Evolutionary conservation across 202 grass and related monocot species (phyloP).

Genomic region (Hordeum pubiflorum): DNA sequence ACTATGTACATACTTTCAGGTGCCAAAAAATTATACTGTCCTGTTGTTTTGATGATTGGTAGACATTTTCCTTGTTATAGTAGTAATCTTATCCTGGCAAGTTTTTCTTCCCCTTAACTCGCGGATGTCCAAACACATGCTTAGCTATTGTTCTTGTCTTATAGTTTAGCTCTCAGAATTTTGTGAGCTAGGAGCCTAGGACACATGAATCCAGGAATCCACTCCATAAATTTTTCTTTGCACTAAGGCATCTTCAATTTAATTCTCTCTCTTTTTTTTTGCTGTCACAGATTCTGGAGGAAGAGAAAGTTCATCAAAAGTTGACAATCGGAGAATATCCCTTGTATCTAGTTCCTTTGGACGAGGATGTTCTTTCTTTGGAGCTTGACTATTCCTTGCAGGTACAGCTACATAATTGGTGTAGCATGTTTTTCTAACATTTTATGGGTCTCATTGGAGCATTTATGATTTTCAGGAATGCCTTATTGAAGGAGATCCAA

Average conservation of each 20-base stretch:
- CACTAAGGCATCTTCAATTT: background rate
- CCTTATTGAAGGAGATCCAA: slow-evolving; percentile 80
- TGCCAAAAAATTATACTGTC: background rate
- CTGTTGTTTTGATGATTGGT: background rate
- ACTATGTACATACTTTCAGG: background rate
- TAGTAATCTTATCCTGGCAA: background rate
- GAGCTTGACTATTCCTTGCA: slow-evolving; percentile 82
- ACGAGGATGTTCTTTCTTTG: slow-evolving; percentile 91
- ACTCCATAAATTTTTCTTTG: background rate
- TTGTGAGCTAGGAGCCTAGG: background rate
- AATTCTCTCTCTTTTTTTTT: slow-evolving; percentile 6
- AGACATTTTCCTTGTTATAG: background rate
- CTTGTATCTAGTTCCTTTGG: slow-evolving; percentile 77
- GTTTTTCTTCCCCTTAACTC: background rate
- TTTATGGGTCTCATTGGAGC: slow-evolving; percentile 24
- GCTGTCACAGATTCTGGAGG: slow-evolving; percentile 35
- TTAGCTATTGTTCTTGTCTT: slow-evolving; percentile 11
- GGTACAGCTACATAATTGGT: slow-evolving; percentile 32
- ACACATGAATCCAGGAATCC: background rate
- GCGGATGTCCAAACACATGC: background rate
- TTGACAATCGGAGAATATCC: slow-evolving; percentile 79
- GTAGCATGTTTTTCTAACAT: slow-evolving; percentile 16
- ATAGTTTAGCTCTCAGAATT: too few relatives aligned
- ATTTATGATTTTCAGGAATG: slow-evolving; percentile 55
- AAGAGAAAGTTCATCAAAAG: slow-evolving; percentile 83